Conservation (phyloP, 176 grass and related monocot genomes). For the Oryza officinalis region DNA sequence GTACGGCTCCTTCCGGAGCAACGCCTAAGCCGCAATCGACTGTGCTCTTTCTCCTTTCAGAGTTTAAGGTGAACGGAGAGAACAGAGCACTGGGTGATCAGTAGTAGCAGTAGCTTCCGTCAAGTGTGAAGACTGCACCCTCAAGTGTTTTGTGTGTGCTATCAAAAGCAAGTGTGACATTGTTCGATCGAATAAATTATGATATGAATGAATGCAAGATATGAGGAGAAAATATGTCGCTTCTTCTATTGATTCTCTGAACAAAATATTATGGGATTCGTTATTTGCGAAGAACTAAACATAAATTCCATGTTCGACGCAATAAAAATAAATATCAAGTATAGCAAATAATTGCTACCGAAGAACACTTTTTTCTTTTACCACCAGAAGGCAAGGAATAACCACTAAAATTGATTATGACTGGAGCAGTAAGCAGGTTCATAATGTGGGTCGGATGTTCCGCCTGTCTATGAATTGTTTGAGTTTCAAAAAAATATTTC, state of each 20-base stretch:
- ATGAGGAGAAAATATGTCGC: neutral
- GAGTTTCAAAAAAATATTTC: too few relatives aligned
- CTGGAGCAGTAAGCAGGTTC: neutral
- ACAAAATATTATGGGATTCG: neutral
- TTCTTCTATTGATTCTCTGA: neutral
- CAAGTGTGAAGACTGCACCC: slow-evolving; percentile 18
- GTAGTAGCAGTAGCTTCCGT: neutral
- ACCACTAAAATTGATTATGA: neutral
- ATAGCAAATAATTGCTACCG: too few relatives aligned
- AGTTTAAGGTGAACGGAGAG: slow-evolving; percentile 41
- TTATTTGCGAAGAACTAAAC: neutral
- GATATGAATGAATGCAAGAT: neutral
- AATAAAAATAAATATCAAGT: neutral
- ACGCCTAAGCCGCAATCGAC: slow-evolving; percentile 20
- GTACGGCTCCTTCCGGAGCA: slow-evolving; percentile 62
- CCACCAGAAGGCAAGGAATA: neutral
- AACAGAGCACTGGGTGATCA: neutral
- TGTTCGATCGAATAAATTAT: slow-evolving; percentile 16
- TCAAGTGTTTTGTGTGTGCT: neutral
- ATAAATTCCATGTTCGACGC: neutral
- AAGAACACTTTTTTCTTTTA: neutral
- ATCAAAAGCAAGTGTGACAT: neutral
- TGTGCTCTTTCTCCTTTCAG: neutral
- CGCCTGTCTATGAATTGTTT: too few relatives aligned
- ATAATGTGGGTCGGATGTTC: too few relatives aligned